phyloP scores from a whole-genome alignment of 331 rosid species.

The Cydonia oblonga region DNA sequence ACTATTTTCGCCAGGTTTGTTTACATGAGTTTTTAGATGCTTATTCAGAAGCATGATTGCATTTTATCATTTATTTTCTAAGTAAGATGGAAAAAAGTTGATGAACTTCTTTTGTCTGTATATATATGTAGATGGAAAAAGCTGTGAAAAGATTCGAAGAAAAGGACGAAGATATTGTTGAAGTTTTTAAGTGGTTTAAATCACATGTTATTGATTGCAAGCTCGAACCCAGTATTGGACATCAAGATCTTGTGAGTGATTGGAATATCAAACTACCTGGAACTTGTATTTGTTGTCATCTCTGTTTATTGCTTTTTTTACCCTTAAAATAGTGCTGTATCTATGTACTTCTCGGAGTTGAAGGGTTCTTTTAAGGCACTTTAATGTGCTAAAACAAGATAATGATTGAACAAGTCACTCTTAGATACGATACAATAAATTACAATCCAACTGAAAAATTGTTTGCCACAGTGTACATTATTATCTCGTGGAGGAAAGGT shows the following conservation, averaged over 20 bases:
- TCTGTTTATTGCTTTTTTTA: too few relatives aligned
- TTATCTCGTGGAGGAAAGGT: slow-evolving; percentile 84
- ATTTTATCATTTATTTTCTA: background rate
- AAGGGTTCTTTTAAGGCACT: background rate
- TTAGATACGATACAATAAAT: background rate
- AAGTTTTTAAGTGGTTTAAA: slow-evolving; percentile 69
- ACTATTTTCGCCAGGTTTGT: slow-evolving; percentile 68
- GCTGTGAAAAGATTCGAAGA: slow-evolving; percentile 46
- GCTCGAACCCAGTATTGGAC: slow-evolving; percentile 68
- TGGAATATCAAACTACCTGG: too few relatives aligned
- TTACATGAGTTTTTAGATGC: background rate
- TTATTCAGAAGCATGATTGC: background rate
- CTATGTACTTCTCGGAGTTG: background rate
- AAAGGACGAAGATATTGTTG: slow-evolving; percentile 32
- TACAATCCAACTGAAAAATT: background rate
- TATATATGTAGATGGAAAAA: slow-evolving; percentile 51
- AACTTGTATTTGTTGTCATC: too few relatives aligned
- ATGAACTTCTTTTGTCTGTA: slow-evolving; percentile 5
- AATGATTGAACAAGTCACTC: background rate
- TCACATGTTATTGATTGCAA: slow-evolving; percentile 52
- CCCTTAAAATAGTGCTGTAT: too few relatives aligned
- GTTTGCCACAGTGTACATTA: slow-evolving; percentile 51
- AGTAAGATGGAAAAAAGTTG: too few relatives aligned
- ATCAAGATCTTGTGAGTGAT: slow-evolving; percentile 82
- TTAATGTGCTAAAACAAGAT: background rate